Percentiles rank a stretch among this genome's conserved stretches.
These are phyloP conservation scores for Vitellaria paradoxa DNA, from an alignment of 179 eudicot species.

Conservation along the genomic window DNA sequence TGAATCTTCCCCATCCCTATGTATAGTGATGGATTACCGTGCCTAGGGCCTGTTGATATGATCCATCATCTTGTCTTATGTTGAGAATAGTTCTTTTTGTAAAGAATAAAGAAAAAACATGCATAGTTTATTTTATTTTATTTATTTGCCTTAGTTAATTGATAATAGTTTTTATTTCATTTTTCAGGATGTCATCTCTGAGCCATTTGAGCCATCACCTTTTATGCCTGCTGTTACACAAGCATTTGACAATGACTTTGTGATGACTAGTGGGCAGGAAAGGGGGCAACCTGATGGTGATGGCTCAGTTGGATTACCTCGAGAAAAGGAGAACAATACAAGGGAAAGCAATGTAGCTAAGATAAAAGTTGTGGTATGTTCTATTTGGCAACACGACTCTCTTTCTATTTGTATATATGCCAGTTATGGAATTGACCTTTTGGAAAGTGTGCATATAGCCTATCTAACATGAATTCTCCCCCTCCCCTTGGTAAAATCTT, in stretches of 20 bases:
- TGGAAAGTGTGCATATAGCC: neutral
- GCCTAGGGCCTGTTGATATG: neutral
- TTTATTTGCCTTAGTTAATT: constrained; percentile 6
- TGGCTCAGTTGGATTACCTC: constrained; percentile 38
- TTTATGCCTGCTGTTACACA: constrained; percentile 64
- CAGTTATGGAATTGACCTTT: neutral
- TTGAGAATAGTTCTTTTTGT: neutral
- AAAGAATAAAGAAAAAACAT: neutral
- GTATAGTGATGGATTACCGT: neutral
- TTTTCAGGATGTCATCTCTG: constrained; percentile 80
- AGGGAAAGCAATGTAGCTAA: constrained; percentile 94
- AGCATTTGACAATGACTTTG: constrained; percentile 53
- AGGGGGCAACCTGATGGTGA: constrained; percentile 54
- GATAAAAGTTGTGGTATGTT: constrained; percentile 92
- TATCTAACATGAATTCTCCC: neutral
- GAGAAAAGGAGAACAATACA: constrained; percentile 58
- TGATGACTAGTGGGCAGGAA: constrained; percentile 43
- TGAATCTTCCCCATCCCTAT: neutral
- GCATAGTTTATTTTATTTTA: neutral
- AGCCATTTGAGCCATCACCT: constrained; percentile 90
- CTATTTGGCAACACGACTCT: neutral
- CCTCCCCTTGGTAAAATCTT: no score
- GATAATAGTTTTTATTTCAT: constrained; percentile 10
- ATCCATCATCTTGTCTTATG: neutral
- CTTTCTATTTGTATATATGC: neutral